Base-by-base conservation (phyloP, 108 stramenopile species). In the Nitzschia sp. region DNA sequence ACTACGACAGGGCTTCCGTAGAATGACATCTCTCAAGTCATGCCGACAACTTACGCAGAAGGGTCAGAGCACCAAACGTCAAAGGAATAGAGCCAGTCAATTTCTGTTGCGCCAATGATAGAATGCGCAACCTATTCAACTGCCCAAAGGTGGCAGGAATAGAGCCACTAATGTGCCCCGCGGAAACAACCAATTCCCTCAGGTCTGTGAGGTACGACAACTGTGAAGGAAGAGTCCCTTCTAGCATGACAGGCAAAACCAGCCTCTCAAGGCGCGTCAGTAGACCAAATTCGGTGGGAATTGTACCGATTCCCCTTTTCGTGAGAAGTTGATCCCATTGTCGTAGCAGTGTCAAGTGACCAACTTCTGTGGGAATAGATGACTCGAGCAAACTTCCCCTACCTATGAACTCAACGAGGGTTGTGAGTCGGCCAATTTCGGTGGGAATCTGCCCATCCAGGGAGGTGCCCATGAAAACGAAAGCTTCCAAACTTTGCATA, bases 261-360 rank as follows among this genome's bases (percentile, higher is more conserved):
- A 87, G 59, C 8, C 62, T 57, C 58, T 58, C 63, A 8, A 87
- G 53, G 34, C 70, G 65, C 25, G 82, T 58, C n/a, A 85, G 20
- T 7, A 59, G 41, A 19, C 84, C 84, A 40, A 91, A 53, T 55
- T 85, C 80, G 9, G 69, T 69, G 0, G 90, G 90, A 34, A 91
- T 65, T 9, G 62, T 24, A 12, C 90, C 90, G 8, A 50, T 58
- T 64, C 85, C 72, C 9, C 52, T 48, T 9, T 57, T 52, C 44
- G 46, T 63, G 52, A 46, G 42, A 12, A 55, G 57, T 9, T 72
- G 52, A 38, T 75, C 63, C 55, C 80, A 55, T 41, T 76, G 61
- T 71, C 74, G 60, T 19, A 90, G 70, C 10, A 67, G 66, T 29
- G 83, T 69, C 25, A 87, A 61, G 39, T 26, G 55, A 12, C 89